These are phyloP conservation scores for Royoungia palumana DNA, from an alignment of 768 basidiomycete species.

Conservation along the genomic window DNA sequence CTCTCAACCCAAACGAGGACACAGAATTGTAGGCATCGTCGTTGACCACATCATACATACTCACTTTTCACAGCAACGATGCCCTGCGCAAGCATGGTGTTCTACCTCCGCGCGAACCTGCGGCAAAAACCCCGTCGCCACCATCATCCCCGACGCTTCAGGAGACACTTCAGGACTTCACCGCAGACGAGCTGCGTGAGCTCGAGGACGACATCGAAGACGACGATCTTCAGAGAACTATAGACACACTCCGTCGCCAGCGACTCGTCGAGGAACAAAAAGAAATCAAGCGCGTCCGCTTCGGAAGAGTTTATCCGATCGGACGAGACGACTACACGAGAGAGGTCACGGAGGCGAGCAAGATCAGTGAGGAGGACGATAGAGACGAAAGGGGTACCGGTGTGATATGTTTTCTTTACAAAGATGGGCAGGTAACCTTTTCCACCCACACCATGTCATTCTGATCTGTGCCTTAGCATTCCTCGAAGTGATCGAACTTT, in stretches of 20 bases:
- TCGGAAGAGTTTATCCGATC: constrained; percentile 85
- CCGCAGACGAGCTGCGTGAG: constrained; percentile 59
- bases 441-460: not conserved
- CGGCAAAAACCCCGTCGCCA: constrained; percentile 76
- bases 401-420: constrained; percentile 92
- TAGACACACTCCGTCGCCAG: constrained; percentile 62
- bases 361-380: constrained; percentile 60
- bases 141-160: constrained; percentile 72
- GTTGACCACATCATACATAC: not conserved
- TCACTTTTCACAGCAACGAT: constrained; percentile 66
- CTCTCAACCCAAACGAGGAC: constrained; percentile 84
- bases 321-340: constrained; percentile 90
- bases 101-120: constrained; percentile 66
- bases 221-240: constrained; percentile 71
- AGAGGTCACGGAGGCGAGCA: constrained; percentile 93
- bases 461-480: constrained; percentile 47
- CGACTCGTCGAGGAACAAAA: constrained; percentile 60
- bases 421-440: constrained; percentile 71
- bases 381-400: constrained; percentile 76
- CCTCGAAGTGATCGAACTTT: constrained; percentile 76
- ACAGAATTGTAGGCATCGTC: constrained; percentile 81
- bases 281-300: constrained; percentile 60
- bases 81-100: constrained; percentile 91
- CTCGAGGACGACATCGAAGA: constrained; percentile 70
- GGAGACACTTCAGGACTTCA: constrained; percentile 62